Conservation (phyloP, 176 grass and related monocot species). For the Tuctoria greenei region DNA sequence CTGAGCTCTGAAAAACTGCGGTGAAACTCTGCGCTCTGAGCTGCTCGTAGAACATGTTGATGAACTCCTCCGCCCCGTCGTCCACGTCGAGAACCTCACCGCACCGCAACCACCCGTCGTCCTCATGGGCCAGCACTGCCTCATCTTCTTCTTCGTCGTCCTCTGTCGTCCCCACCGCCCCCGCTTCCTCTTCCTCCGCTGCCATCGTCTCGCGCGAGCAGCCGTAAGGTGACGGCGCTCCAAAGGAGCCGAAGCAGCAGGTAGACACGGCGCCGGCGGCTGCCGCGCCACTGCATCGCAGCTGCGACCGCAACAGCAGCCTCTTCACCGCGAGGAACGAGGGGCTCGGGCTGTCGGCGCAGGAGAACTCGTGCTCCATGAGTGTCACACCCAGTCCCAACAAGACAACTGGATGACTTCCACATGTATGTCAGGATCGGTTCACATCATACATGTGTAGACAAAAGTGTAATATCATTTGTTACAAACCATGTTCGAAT, state of each 20-base stretch:
- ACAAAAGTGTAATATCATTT: too few relatives aligned
- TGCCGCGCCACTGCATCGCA: neutral
- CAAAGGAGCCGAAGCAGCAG: constrained; percentile 31
- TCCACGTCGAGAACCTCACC: constrained; percentile 55
- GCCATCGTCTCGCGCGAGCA: neutral
- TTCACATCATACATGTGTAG: too few relatives aligned
- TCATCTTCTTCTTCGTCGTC: neutral
- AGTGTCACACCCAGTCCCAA: too few relatives aligned
- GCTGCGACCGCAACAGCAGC: constrained; percentile 47
- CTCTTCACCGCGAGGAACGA: constrained; percentile 36
- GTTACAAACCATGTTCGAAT: too few relatives aligned
- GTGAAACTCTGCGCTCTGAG: constrained; percentile 63
- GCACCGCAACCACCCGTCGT: constrained; percentile 7
- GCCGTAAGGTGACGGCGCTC: neutral
- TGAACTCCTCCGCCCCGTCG: constrained; percentile 86
- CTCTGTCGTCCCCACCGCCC: neutral
- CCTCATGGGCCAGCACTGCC: neutral
- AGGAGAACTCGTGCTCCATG: constrained; percentile 73
- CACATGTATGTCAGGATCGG: too few relatives aligned
- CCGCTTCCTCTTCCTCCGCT: neutral
- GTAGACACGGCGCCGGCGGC: neutral
- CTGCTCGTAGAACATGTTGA: constrained; percentile 84
- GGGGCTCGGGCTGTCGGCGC: constrained; percentile 61
- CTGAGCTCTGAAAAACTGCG: constrained; percentile 25
- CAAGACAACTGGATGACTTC: too few relatives aligned